These are phyloP conservation scores for Filosporella fistucella DNA, from an alignment of 495 filamentous ascomycete species.

Conservation along the genomic window DNA sequence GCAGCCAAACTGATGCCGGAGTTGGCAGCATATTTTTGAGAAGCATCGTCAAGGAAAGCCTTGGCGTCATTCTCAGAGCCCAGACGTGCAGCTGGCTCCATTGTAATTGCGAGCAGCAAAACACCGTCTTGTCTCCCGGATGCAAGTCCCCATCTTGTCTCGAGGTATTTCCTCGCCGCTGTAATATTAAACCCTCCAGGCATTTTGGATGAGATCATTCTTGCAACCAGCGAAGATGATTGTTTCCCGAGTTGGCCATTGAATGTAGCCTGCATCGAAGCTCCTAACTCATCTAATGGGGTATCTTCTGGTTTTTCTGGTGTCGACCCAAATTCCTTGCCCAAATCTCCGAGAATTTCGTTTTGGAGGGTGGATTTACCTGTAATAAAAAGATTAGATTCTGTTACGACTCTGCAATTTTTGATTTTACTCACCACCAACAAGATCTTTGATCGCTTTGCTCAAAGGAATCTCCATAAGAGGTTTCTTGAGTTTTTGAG, in stretches of 20 bases:
- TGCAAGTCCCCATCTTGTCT: conserved; percentile 88
- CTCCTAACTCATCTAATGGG: conserved; percentile 91
- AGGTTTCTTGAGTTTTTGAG: conserved; percentile 98
- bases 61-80: conserved; percentile 89
- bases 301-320: conserved; percentile 99
- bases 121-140: conserved; percentile 89
- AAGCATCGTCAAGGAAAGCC: conserved; percentile 77
- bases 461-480: conserved; percentile 83
- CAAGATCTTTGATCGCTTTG: conserved; percentile 98
- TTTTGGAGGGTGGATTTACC: conserved; percentile 98
- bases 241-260: conserved; percentile 98
- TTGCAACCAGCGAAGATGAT: conserved; percentile 86
- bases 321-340: conserved; percentile 97
- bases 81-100: conserved; percentile 84
- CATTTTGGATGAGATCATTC: conserved; percentile 98
- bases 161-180: conserved; percentile 85
- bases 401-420: too few species aligned
- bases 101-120: conserved; percentile 82
- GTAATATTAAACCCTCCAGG: conserved; percentile 99
- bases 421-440: conserved; percentile 90
- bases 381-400: conserved; percentile 27
- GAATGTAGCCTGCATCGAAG: conserved; percentile 95
- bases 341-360: conserved; percentile 91
- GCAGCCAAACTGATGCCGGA: conserved; percentile 83
- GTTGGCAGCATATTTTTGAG: conserved; percentile 83